Base-by-base conservation (phyloP, 768 basidiomycete species). In the Phaffia australis region DNA sequence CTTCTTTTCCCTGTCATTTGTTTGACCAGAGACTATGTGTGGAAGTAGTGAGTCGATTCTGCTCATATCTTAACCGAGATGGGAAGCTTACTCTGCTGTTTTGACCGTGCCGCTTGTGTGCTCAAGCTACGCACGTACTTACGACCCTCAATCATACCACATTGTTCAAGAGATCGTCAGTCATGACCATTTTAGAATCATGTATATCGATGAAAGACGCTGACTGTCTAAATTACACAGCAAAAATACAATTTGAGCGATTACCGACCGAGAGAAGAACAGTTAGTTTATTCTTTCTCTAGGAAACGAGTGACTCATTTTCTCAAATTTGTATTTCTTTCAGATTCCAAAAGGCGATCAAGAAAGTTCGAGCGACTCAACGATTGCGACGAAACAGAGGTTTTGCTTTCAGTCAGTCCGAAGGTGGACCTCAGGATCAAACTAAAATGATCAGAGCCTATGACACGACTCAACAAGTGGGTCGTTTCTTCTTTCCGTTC, bases 271-370 rank as follows among this genome's bases (percentile, higher is more conserved):
- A 82, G 95, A 65, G 94, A 98, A 77, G 95, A 95, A 77, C 95
- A 98, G 87, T 97, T 14, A 46, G 63, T 61, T 19, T 18, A 35
- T 7, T 46, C 30, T 56, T 23, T 57, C 66, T 73, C 71, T 23
- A 46, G 19, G 3, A 35, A 15, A 21, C 23, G 19, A 27, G 1
- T 19, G 2, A 48, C 47, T 15, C 16, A 65, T 58, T 25, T 60
- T 72, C 71, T 85, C n/a, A 82, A 46, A 21, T 30, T 52, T 3
- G 58, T 32, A 11, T 25, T 49, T 27, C 27, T 56, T 57, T 5
- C 55, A 93, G 89, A 77, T 95, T 95, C 79, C 92, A 97, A 77
- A 95, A 97, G 75, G 95, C 95, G 19, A 99, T 99, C 81, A 98
- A 97, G 78, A 99, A 99, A 76, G 95, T 99, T 16, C 85, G 95